A percentile compares a stretch with the other conserved stretches of the same genome.
Conservation (phyloP, 148 eudicot genomes). For the Limonium bicolor region DNA sequence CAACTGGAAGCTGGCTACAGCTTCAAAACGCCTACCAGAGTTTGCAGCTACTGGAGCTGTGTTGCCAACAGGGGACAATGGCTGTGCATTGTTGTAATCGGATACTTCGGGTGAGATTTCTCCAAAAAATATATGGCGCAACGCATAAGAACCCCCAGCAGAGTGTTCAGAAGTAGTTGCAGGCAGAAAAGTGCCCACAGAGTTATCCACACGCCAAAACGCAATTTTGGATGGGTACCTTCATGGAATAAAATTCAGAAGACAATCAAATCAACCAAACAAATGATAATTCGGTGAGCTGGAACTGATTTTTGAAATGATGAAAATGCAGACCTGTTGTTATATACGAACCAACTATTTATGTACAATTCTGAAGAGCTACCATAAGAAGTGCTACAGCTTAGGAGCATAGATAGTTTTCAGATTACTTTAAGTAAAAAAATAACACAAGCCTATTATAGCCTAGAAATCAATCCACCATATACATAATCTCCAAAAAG, state of each 20-base stretch:
- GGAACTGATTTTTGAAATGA: too few relatives aligned
- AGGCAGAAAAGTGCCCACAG: constrained; percentile 77
- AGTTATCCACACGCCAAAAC: constrained; percentile 93
- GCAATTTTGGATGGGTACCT: constrained; percentile 31
- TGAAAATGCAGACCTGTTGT: too few relatives aligned
- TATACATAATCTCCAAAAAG: too few relatives aligned
- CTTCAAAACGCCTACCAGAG: constrained; percentile 42
- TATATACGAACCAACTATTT: too few relatives aligned
- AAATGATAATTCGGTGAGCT: too few relatives aligned
- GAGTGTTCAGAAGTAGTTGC: constrained; percentile 43
- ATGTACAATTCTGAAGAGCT: too few relatives aligned
- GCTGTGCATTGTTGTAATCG: constrained; percentile 12
- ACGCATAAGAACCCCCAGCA: constrained; percentile 61
- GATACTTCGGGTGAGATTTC: constrained; percentile 25
- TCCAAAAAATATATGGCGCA: constrained; percentile 59
- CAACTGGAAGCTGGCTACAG: constrained; percentile 62
- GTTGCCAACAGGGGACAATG: constrained; percentile 12
- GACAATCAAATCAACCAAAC: too few relatives aligned
- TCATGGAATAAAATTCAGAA: constrained; percentile 9
- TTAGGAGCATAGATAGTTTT: too few relatives aligned
- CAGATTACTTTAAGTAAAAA: too few relatives aligned
- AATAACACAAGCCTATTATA: too few relatives aligned
- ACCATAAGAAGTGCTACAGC: too few relatives aligned
- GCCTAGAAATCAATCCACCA: too few relatives aligned
- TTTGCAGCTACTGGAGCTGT: constrained; percentile 23